Evolutionary conservation across 768 basidiomycete genomes (phyloP).

Genomic region (Trametes cingulata): DNA sequence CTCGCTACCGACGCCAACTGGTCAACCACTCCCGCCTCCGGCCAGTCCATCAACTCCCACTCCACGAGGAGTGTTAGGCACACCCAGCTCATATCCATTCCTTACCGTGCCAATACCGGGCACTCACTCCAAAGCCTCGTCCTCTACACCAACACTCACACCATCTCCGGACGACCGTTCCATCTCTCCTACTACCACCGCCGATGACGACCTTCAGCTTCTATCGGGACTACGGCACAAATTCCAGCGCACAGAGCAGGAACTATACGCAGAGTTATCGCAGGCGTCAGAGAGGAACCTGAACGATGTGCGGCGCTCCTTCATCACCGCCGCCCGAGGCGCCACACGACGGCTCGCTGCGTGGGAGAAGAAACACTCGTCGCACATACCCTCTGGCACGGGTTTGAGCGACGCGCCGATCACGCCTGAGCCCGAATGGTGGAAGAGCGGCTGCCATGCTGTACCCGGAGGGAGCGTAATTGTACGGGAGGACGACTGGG

Average conservation of each 20-base stretch:
- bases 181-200: background rate
- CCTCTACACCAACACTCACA: constrained; percentile 4
- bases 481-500: constrained; percentile 72
- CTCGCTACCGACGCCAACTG: constrained; percentile 24
- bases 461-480: constrained; percentile 68
- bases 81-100: constrained; percentile 10
- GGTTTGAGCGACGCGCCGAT: constrained; percentile 8
- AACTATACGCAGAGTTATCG: constrained; percentile 55
- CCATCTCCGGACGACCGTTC: background rate
- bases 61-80: background rate
- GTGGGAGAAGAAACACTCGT: constrained; percentile 68
- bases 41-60: constrained; percentile 21
- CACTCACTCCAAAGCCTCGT: background rate
- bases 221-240: constrained; percentile 53
- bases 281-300: constrained; percentile 46
- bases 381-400: constrained; percentile 29
- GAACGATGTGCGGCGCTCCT: constrained; percentile 65
- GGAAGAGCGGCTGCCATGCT: constrained; percentile 58
- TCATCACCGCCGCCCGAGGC: constrained; percentile 52
- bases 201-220: constrained; percentile 31
- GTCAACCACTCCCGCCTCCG: constrained; percentile 25
- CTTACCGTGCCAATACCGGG: background rate
- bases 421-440: constrained; percentile 60
- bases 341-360: constrained; percentile 55
- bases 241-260: constrained; percentile 61